Evolutionary conservation across 108 stramenopile species (phyloP), one percentile per base, ranked within the genome.

Genomic region (Discostella pseudostelligera): DNA sequence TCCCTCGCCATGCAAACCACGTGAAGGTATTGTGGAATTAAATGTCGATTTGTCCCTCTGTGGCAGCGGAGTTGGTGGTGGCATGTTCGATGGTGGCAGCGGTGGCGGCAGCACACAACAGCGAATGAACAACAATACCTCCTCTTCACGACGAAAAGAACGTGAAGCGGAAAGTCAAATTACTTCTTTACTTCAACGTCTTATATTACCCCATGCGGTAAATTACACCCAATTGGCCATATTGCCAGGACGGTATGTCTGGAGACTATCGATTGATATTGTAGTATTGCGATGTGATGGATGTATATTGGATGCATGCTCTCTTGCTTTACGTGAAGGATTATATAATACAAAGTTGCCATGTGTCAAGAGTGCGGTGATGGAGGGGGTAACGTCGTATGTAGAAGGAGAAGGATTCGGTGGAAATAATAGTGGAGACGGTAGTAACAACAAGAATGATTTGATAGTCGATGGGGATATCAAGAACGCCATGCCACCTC

Each of bases 181-280:
- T 1, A 72, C 75, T 26, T 73, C 81, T n/a, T 69, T 81, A 8
- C 47, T 90, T 10, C 59, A 78, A 42, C 59, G 78, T 9, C 64
- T 89, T 39, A 58, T 86, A 0, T 42, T 86, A 0, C 83, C 83
- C 0, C 83, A 87, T 56, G 74, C 82, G 17, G 80, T 85, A 17
- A 43, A 82, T 17, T 59, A 64, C 25, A 21, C 56, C 51, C 22
- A 55, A 2, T 44, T 90, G 9, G 83, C 80, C n/a, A 59, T 87
- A 10, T 74, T 75, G 48, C 81, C 89, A 0, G 69, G 81, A 13
- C 57, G 75, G 44, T 87, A 78, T 49, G 86, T 84, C 10, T 90
- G 89, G 89, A 70, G 74, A 59, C 59, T 90, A 8, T 55, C 69
- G 8, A 74, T 87, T 24, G 89, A 90, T 61, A 24, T 90, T 9